phyloP scores from a whole-genome alignment of 2,329 filamentous ascomycete species.

The Fusarium sp. region DNA sequence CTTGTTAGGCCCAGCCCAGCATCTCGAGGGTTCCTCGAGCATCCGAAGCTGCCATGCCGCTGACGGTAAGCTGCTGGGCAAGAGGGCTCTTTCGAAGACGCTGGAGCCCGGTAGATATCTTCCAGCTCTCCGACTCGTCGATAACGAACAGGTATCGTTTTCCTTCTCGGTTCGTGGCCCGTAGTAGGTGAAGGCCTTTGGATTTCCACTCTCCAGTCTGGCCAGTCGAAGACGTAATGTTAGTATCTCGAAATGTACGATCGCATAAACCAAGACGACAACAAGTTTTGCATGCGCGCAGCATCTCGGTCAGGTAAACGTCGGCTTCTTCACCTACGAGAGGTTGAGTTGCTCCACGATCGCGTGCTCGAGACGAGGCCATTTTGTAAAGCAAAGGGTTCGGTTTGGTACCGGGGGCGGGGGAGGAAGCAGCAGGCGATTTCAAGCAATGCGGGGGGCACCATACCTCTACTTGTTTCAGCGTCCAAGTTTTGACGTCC shows the following conservation, averaged over 20 bases:
- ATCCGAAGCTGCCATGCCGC: slow-evolving; percentile 63
- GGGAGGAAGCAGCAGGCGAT: slow-evolving; percentile 52
- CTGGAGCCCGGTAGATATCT: slow-evolving; percentile 69
- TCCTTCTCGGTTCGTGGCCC: slow-evolving; percentile 71
- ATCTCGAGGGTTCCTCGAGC: slow-evolving; percentile 64
- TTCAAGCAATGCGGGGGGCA: slow-evolving; percentile 71
- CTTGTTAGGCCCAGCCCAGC: slow-evolving; percentile 59
- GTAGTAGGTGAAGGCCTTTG: slow-evolving; percentile 67
- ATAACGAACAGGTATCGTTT: slow-evolving; percentile 73
- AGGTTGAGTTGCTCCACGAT: slow-evolving; percentile 58
- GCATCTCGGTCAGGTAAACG: slow-evolving; percentile 67
- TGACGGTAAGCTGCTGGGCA: slow-evolving; percentile 66
- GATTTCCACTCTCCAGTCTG: slow-evolving; percentile 64
- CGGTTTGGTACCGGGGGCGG: slow-evolving; percentile 49
- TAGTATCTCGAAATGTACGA: slow-evolving; percentile 54
- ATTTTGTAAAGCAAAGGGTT: slow-evolving; percentile 58
- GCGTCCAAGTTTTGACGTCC: slow-evolving; percentile 98
- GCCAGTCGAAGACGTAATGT: slow-evolving; percentile 49
- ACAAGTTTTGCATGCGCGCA: slow-evolving; percentile 70
- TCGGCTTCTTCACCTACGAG: slow-evolving; percentile 72
- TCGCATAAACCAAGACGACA: slow-evolving; percentile 65
- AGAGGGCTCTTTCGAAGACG: slow-evolving; percentile 67
- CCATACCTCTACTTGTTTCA: slow-evolving; percentile 92
- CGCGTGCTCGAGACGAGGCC: slow-evolving; percentile 55
- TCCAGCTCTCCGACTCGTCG: slow-evolving; percentile 72